Percentiles rank a stretch among this genome's conserved stretches.
Evolutionary conservation across 345 rosid genomes (phyloP).

Genomic region (Cardiospermum halicacabum): DNA sequence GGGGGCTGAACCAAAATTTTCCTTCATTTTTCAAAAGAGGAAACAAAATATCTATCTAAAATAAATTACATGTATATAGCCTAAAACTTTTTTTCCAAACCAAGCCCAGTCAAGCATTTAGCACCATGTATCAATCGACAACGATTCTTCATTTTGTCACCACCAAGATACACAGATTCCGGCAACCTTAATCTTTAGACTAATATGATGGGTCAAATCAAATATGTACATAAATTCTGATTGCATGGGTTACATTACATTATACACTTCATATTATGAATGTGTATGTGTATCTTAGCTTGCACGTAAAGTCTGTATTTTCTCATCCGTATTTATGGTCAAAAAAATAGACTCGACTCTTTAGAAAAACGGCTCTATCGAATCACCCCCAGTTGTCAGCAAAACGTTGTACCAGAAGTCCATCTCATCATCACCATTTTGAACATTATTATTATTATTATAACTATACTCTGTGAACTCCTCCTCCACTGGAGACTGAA

Average conservation of each 20-base stretch:
- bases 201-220: too few species aligned
- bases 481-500: conserved; percentile 14
- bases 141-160: neutral
- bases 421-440: conserved; percentile 28
- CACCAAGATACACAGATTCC: neutral
- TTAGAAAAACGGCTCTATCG: conserved; percentile 22
- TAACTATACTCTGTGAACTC: conserved; percentile 10
- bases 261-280: too few species aligned
- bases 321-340: neutral
- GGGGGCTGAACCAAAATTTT: neutral
- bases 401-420: conserved; percentile 68
- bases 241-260: too few species aligned
- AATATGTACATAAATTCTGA: too few species aligned
- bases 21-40: too few species aligned
- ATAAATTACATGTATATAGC: neutral
- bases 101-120: neutral
- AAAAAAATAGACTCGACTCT: neutral
- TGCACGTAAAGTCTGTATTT: neutral
- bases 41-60: neutral
- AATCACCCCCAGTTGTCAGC: conserved; percentile 35
- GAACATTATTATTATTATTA: conserved; percentile 2
- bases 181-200: too few species aligned
- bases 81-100: neutral
- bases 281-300: neutral
- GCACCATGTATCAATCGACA: neutral